A percentile compares a stretch with the other conserved stretches of the same genome.
phyloP scores from a whole-genome alignment of 2,329 filamentous ascomycete genomes.

The Triangularia verruculosa region DNA sequence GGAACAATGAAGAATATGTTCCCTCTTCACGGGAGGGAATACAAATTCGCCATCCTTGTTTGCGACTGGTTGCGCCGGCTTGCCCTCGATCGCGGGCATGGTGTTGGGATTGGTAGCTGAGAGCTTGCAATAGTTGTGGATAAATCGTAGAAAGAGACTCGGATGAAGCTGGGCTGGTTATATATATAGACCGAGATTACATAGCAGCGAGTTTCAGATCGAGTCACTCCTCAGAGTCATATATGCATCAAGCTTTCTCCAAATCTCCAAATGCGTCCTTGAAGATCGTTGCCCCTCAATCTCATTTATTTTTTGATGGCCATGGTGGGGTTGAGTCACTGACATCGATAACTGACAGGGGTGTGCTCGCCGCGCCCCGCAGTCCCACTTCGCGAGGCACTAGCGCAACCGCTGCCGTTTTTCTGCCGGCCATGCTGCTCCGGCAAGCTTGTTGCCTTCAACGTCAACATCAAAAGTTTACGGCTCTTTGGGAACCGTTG shows the following conservation, averaged over 20 bases:
- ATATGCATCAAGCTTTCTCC: neutral
- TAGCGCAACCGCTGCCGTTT: neutral
- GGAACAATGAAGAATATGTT: conserved; percentile 91
- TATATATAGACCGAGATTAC: neutral
- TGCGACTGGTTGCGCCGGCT: conserved; percentile 20
- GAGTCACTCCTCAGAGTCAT: neutral
- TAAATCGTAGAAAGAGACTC: neutral
- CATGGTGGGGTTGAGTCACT: conserved; percentile 22
- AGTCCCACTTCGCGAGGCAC: neutral
- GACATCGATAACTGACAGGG: conserved; percentile 5
- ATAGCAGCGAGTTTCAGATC: neutral
- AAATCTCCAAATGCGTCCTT: neutral
- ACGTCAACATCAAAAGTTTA: neutral
- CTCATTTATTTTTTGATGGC: neutral
- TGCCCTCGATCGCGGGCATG: conserved; percentile 35
- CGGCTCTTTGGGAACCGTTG: too few species aligned
- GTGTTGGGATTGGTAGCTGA: neutral
- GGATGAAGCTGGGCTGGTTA: neutral
- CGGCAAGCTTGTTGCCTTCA: neutral
- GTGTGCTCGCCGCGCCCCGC: conserved; percentile 6
- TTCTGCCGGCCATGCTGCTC: conserved; percentile 12
- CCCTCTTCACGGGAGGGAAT: conserved; percentile 80
- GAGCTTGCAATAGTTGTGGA: neutral
- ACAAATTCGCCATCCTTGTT: conserved; percentile 42
- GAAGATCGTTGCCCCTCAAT: neutral